These are phyloP conservation scores for Fusarium keratoplasticum DNA, from an alignment of 2,329 filamentous ascomycete species.

Conservation along the genomic window DNA sequence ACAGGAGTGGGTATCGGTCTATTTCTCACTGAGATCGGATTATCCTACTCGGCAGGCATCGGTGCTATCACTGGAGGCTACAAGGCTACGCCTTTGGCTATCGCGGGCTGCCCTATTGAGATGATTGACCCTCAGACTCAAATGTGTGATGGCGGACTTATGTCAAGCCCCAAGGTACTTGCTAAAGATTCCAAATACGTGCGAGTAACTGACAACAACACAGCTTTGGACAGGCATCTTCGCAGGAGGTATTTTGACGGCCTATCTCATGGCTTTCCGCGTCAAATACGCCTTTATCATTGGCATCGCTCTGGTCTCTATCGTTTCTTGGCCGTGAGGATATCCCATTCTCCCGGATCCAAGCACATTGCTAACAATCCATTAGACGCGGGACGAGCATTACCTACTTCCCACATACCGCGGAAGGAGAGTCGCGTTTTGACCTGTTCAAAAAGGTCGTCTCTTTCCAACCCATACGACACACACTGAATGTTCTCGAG, in stretches of 20 bases:
- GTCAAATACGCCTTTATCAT: slow-evolving; percentile 85
- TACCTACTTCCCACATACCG: slow-evolving; percentile 80
- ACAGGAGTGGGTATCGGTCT: slow-evolving; percentile 84
- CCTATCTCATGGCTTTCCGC: slow-evolving; percentile 80
- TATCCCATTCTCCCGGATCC: neutral
- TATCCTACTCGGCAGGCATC: slow-evolving; percentile 81
- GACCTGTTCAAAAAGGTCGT: slow-evolving; percentile 86
- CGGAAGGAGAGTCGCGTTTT: slow-evolving; percentile 73
- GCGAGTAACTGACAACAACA: neutral
- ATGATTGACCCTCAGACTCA: slow-evolving; percentile 20
- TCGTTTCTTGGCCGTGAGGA: slow-evolving; percentile 82
- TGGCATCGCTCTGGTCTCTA: slow-evolving; percentile 81
- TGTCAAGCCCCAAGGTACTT: slow-evolving; percentile 35
- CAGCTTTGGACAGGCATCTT: slow-evolving; percentile 83
- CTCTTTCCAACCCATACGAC: slow-evolving; percentile 77
- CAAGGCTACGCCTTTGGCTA: slow-evolving; percentile 71
- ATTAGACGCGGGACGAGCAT: slow-evolving; percentile 64
- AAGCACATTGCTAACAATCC: neutral
- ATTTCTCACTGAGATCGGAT: slow-evolving; percentile 76
- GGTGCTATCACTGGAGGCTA: slow-evolving; percentile 75
- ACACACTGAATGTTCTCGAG: slow-evolving; percentile 73
- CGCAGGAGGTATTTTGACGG: slow-evolving; percentile 79
- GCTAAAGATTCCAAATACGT: fast-evolving
- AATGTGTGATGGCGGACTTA: slow-evolving; percentile 36
- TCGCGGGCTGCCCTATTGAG: slow-evolving; percentile 71